Percentiles rank a stretch among this genome's conserved stretches.
phyloP scores from a whole-genome alignment of 2,329 filamentous ascomycete species.

The Orbilia brochopaga region DNA sequence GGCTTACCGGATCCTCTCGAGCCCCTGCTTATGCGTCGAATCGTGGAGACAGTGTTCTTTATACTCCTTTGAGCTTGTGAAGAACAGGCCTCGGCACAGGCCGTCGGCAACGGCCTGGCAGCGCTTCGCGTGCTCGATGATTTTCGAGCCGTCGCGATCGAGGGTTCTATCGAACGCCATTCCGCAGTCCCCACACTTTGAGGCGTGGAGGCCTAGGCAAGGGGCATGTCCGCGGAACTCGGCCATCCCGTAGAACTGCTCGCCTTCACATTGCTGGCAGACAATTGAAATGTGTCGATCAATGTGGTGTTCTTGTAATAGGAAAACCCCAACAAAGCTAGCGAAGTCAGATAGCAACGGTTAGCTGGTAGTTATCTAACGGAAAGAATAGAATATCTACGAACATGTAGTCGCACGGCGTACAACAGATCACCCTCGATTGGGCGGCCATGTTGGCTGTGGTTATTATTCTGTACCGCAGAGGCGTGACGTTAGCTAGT shows the following conservation, averaged over 20 bases:
- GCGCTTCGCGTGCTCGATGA: constrained; percentile 9
- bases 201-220: constrained; percentile 6
- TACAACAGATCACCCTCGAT: background rate
- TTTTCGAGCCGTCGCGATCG: background rate
- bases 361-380: too few species aligned
- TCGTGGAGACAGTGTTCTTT: constrained; percentile 25
- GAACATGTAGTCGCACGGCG: constrained; percentile 20
- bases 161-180: background rate
- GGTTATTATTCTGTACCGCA: background rate
- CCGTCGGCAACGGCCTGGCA: constrained; percentile 31
- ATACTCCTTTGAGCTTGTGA: constrained; percentile 1
- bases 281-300: constrained; percentile 7
- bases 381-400: background rate
- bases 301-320: constrained; percentile 22
- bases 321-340: constrained; percentile 3
- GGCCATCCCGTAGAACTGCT: background rate
- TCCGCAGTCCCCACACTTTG: constrained; percentile 27
- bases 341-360: too few species aligned
- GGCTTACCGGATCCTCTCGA: constrained; percentile 15
- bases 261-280: constrained; percentile 9
- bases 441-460: background rate
- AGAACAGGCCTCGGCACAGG: constrained; percentile 14
- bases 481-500: background rate
- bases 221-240: constrained; percentile 6
- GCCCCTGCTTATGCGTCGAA: background rate